These are phyloP conservation scores for Hypoxylon perforatum DNA, from an alignment of 495 filamentous ascomycete genomes.

Conservation along the genomic window DNA sequence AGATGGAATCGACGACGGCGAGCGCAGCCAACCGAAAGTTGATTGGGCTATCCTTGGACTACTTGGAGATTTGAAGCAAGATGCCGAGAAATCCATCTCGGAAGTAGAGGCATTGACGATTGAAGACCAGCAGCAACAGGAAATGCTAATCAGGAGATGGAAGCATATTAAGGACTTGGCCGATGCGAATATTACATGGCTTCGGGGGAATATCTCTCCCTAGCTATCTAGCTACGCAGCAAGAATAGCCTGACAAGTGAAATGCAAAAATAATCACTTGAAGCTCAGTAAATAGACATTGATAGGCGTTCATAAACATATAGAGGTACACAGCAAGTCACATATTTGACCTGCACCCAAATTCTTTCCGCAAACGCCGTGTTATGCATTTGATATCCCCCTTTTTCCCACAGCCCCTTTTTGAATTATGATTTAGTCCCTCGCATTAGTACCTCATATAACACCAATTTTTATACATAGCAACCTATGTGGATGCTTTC, in stretches of 20 bases:
- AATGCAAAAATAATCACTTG: not conserved
- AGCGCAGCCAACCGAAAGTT: slow-evolving; percentile 44
- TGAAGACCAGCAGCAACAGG: slow-evolving; percentile 40
- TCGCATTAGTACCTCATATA: slow-evolving; percentile 19
- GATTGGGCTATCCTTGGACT: slow-evolving; percentile 46
- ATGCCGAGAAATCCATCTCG: slow-evolving; percentile 52
- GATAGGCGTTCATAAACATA: slow-evolving; percentile 28
- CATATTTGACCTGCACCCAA: slow-evolving; percentile 18
- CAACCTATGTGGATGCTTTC: not conserved
- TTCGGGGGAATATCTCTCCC: too few relatives aligned
- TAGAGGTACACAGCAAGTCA: slow-evolving; percentile 17
- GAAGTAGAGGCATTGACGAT: slow-evolving; percentile 48
- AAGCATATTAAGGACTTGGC: slow-evolving; percentile 61
- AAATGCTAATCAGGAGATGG: slow-evolving; percentile 61
- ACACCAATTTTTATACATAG: slow-evolving; percentile 4
- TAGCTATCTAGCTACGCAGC: not conserved
- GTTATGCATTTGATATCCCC: slow-evolving; percentile 4
- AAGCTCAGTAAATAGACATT: slow-evolving; percentile 16
- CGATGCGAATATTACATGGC: slow-evolving; percentile 29
- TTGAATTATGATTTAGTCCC: slow-evolving; percentile 3
- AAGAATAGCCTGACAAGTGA: not conserved
- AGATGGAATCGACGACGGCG: slow-evolving; percentile 51
- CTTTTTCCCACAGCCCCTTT: not conserved
- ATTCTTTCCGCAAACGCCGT: slow-evolving; percentile 24
- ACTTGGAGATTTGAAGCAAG: slow-evolving; percentile 32